phyloP scores from a whole-genome alignment of 208 protist species.

The Acanthamoeba royreba region DNA sequence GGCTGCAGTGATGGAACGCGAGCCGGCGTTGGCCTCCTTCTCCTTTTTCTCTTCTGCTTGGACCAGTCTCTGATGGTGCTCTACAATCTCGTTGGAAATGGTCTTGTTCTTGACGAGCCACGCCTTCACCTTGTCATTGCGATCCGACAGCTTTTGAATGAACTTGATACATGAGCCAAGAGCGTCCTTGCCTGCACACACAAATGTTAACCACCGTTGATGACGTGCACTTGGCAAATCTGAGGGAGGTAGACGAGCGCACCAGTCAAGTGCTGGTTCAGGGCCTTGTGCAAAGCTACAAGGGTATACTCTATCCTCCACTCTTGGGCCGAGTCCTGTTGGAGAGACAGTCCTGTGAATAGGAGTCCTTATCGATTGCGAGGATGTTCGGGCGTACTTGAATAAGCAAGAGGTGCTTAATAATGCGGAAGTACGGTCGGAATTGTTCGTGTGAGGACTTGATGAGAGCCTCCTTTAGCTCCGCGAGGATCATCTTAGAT shows the following conservation, averaged over 20 bases:
- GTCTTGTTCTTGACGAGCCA: slow-evolving; percentile 20
- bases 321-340: not conserved
- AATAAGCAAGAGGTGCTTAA: not conserved
- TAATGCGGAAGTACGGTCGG: not conserved
- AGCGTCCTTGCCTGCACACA: not conserved
- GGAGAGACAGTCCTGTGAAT: not conserved
- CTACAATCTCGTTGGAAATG: not conserved
- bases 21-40: not conserved
- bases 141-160: not conserved
- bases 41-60: not conserved
- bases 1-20: not conserved
- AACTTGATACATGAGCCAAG: not conserved
- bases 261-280: not conserved
- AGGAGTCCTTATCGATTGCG: not conserved
- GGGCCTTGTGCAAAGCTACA: not conserved
- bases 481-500: not conserved
- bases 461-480: not conserved
- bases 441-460: not conserved
- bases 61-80: not conserved
- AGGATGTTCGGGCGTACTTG: not conserved
- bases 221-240: no score
- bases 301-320: not conserved
- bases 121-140: slow-evolving; percentile 13
- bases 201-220: no score
- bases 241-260: not conserved